Conservation (phyloP, 345 rosid species). For the Litchi chinensis region DNA sequence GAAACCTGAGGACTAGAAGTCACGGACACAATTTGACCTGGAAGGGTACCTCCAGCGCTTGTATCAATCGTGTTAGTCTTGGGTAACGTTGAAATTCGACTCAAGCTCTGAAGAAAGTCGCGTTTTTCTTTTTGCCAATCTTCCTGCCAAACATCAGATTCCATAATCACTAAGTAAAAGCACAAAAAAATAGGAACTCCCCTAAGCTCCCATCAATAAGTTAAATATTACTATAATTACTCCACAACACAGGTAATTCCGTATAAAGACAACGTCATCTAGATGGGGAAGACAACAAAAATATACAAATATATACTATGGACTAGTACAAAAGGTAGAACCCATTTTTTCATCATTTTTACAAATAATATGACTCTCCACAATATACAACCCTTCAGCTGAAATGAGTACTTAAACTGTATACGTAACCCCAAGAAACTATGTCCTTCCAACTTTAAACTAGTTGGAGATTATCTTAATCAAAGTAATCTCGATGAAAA, state of each 20-base stretch:
- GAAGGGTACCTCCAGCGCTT: conserved; percentile 42
- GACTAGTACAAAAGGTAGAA: background rate
- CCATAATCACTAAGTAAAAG: conserved; percentile 20
- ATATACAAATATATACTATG: background rate
- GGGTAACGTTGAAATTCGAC: conserved; percentile 83
- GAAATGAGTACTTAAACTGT: background rate
- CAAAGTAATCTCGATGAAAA: background rate
- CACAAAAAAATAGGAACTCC: conserved; percentile 10
- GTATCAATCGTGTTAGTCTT: conserved; percentile 58
- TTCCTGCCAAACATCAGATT: conserved; percentile 53
- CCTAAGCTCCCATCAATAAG: conserved; percentile 14
- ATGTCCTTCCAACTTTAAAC: background rate
- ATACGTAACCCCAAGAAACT: background rate
- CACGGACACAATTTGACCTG: conserved; percentile 57
- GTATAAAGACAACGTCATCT: background rate
- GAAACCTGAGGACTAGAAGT: conserved; percentile 66
- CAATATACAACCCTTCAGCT: background rate
- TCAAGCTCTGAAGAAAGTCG: conserved; percentile 92
- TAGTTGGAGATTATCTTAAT: background rate
- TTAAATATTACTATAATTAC: background rate
- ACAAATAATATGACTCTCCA: background rate
- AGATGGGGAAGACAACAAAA: background rate
- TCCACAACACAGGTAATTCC: background rate
- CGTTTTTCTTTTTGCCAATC: conserved; percentile 96
- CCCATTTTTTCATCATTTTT: background rate